These are phyloP conservation scores for Botrytis galanthina DNA, from an alignment of 2,329 filamentous ascomycete genomes.

Conservation along the genomic window DNA sequence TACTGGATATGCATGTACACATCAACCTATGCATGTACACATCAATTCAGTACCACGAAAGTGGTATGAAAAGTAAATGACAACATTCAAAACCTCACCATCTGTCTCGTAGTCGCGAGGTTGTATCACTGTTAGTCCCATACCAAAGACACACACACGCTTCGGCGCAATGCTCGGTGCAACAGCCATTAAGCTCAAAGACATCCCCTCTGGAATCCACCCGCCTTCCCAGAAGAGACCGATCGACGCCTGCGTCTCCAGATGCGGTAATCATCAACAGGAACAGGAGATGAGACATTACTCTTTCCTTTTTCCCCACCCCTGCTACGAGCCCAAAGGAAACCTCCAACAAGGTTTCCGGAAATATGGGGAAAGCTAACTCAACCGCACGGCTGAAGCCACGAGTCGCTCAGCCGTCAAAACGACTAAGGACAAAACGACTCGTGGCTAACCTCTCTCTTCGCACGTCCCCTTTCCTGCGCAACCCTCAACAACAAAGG, in stretches of 20 bases:
- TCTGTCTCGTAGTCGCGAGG: constrained; percentile 5
- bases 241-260: not conserved
- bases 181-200: constrained; percentile 9
- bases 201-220: not conserved
- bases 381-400: constrained; percentile 1
- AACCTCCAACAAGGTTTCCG: not conserved
- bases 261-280: not conserved
- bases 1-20: not conserved
- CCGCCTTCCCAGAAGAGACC: not conserved
- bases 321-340: not conserved
- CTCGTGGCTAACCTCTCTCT: constrained; percentile 3
- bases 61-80: constrained; percentile 7
- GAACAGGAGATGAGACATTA: constrained; percentile 8
- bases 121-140: not conserved
- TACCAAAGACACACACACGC: not conserved
- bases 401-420: not conserved
- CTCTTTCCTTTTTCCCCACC: not conserved
- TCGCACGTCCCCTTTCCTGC: constrained; percentile 12
- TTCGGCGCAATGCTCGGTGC: constrained; percentile 7
- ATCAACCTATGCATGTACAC: not conserved
- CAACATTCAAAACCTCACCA: constrained; percentile 1
- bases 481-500: not conserved
- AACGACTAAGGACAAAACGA: constrained; percentile 9
- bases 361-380: constrained; percentile 9
- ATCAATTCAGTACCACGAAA: not conserved